Base-by-base conservation (phyloP, 2,329 filamentous ascomycete genomes). In the Paramyrothecium sp. region DNA sequence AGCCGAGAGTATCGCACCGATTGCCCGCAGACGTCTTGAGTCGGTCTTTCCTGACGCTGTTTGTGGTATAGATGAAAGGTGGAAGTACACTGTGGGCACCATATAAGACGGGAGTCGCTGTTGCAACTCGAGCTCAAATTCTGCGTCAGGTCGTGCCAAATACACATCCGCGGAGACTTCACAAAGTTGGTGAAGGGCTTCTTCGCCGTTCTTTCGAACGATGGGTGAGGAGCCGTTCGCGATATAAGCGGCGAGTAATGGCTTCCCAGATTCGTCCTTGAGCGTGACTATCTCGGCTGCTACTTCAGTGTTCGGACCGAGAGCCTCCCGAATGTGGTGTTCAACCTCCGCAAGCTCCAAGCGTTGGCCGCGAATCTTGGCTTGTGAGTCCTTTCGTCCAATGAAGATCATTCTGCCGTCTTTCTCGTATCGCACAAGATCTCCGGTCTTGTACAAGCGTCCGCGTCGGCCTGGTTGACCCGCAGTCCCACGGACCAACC, bases 331-430 rank as follows among this genome's bases (percentile, higher is more conserved):
- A 11, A 67, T 48, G 1, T 56, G 54, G 4, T 61, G 38, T 46
- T 68, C 67, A 11, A 69, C 41, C 49, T 68, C 67, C 0, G 60
- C 64, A n/a, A 82, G 72, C 68, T 82, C 86, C 50, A 84, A 73
- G 53, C 83, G 69, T 58, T 79, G 85, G 21, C 86, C 87, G n/a
- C 78, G 76, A 8, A 87, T 69, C 66, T 87, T 87, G 53, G 85
- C 76, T 63, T 86, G 83, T 0, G 75, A 76, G 60, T 87, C 83
- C 59, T 82, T 84, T 16, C 84, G 73, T 48, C 81, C 82, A 30
- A 81, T 61, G 53, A 76, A 81, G 0, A 71, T 61, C 11, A 82
- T 64, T 16, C 65, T 67, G 1, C 76, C 75, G 52, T 79, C 71
- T 0, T 67, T 63, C 26, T 74, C 66, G 22, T 79, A 79, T 38